Conservation (phyloP, 768 basidiomycete species). For the Termitomyces bulborhizus region DNA sequence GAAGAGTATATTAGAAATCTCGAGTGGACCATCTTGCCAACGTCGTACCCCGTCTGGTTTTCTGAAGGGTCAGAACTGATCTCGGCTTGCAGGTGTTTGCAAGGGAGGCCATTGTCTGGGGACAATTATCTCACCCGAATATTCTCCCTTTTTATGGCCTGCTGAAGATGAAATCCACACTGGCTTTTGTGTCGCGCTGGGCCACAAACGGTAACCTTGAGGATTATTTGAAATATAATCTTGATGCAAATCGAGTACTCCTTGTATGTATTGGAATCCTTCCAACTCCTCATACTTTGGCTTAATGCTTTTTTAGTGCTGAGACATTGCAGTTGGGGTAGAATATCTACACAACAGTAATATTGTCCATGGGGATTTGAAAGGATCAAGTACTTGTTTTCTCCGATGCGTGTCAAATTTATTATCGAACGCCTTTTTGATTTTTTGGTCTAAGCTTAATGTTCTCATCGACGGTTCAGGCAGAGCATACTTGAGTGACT, state of each 20-base stretch:
- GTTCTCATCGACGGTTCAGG: slow-evolving; percentile 13
- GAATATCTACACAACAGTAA: background rate
- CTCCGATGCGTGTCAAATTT: too few species aligned
- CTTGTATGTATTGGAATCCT: background rate
- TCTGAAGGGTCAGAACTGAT: background rate
- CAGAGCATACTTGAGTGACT: slow-evolving; percentile 17
- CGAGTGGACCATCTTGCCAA: background rate
- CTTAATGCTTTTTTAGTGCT: slow-evolving; percentile 16
- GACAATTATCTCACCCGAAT: background rate
- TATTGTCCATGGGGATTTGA: background rate
- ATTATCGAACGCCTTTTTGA: too few species aligned
- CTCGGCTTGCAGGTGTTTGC: slow-evolving; percentile 1
- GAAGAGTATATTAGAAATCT: background rate
- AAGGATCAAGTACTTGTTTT: slow-evolving; percentile 18
- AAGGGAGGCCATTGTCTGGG: slow-evolving; percentile 4
- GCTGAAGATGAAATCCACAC: slow-evolving; percentile 13
- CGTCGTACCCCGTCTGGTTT: background rate
- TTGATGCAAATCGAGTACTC: background rate
- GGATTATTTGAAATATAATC: slow-evolving; percentile 13
- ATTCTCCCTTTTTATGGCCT: slow-evolving; percentile 30
- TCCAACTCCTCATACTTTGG: too few species aligned
- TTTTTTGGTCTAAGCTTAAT: slow-evolving; percentile 9
- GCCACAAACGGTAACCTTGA: slow-evolving; percentile 27
- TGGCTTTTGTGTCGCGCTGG: slow-evolving; percentile 29
- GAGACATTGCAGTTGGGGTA: slow-evolving; percentile 25